Base-by-base conservation (phyloP, 139 green algal genomes). In the Chlamydomonas asymmetrica region DNA sequence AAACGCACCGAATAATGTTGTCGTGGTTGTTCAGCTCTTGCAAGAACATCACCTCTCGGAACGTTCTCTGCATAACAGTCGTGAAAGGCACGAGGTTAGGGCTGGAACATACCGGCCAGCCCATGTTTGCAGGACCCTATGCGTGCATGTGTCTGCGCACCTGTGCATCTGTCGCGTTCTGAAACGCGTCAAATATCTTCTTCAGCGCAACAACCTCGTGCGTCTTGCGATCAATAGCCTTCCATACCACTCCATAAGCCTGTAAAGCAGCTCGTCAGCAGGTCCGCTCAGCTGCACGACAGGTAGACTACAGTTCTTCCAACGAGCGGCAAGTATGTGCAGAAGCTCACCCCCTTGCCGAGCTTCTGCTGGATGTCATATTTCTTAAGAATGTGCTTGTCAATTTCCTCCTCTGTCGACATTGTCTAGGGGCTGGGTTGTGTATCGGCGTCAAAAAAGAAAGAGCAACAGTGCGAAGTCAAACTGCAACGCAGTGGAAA, bases 131-230 rank as follows among this genome's bases (percentile, higher is more conserved):
- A n/a, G n/a, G n/a, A n/a, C n/a, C n/a, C n/a, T n/a, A n/a, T n/a
- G n/a, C n/a, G n/a, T n/a, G n/a, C n/a, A n/a, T n/a, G n/a, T n/a
- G n/a, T n/a, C 27, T 54, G 32, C 63, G 23, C 52, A 97, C 94
- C 90, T 98, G 94, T 9, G 95, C 95, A 78, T 98, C 95, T 29
- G 95, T 98, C 48, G 93, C 89, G 59, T 98, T 98, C 72, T 99
- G 95, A 75, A 99, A 99, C 0, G 95, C 95, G 71, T 98, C 95
- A 70, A 99, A 99, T 31, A 99, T 98, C 75, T 99, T 99, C 78
- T 99, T 99, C 60, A 99, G 71, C 0, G 95, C 95, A 6, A 98
- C 93, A 0, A 85, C 87, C 43, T 93, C 83, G 4, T 83, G 67
- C 1, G 87, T 97, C 74, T 96, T 97, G 63, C 92, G 92, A 76